A percentile compares a stretch with the other conserved stretches of the same genome.
Evolutionary conservation across 306 rosid species (phyloP).

Genomic region (Glycine latifolia): DNA sequence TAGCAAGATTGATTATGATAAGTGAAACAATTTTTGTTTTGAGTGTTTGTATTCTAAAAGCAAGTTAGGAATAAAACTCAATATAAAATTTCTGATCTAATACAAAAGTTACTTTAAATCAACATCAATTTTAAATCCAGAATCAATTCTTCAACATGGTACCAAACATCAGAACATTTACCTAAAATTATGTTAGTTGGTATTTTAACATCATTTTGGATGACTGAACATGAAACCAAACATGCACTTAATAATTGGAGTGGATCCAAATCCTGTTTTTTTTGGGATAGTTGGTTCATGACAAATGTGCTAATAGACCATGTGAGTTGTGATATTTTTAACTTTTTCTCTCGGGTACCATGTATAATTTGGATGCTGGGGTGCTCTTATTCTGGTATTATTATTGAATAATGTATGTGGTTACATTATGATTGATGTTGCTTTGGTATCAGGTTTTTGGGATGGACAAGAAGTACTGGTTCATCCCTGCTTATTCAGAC

Average conservation of each 20-base stretch:
- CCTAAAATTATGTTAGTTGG: not conserved
- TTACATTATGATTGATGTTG: slow-evolving; percentile 30
- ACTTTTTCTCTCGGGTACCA: not conserved
- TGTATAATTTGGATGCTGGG: not conserved
- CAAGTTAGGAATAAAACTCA: not conserved
- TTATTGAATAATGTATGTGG: not conserved
- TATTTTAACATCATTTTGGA: not conserved
- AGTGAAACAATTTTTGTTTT: not conserved
- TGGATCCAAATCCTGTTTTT: not conserved
- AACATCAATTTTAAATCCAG: not conserved
- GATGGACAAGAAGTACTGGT: slow-evolving; percentile 86
- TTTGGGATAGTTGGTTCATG: not conserved
- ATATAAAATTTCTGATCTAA: not conserved
- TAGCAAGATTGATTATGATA: not conserved
- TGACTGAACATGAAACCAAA: not conserved
- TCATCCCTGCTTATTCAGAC: slow-evolving; percentile 90
- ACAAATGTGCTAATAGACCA: not conserved
- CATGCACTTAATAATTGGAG: not conserved
- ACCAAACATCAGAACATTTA: not conserved
- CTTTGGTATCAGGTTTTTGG: slow-evolving; percentile 82
- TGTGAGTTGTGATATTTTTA: not conserved
- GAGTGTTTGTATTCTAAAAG: not conserved
- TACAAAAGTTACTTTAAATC: not conserved
- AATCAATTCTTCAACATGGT: not conserved
- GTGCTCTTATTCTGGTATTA: not conserved